Base-by-base conservation (phyloP, 1,139 yeast species). In the Hanseniaspora gamundiae region DNA sequence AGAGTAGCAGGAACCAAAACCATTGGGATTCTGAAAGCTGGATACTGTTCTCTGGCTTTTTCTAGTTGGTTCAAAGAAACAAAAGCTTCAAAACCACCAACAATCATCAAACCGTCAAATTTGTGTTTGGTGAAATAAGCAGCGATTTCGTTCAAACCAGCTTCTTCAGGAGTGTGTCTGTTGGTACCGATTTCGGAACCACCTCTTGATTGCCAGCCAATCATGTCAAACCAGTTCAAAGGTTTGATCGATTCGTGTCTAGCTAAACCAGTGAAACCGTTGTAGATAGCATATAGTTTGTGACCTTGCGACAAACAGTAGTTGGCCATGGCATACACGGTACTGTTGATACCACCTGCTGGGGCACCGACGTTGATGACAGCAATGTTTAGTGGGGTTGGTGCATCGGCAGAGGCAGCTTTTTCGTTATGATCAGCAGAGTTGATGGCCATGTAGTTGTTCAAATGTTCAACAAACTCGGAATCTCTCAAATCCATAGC, bases 131-230 rank as follows among this genome's bases (percentile, higher is more conserved):
- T 95, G 68, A 91, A 78, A 63, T 86, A 80, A 66, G 74, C 88
- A 2, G 97, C 95, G 50, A 91, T 78, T 70, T 84, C 73, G 45
- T 97, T 97, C 51, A 78, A 69, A 61, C 88, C 93, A 47, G 78
- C 67, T 41, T 67, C 78, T 41, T 78, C 77, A 16, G 97, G 97
- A 39, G 88, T 73, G 42, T 78, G 72, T 58, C 97, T 74, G 69
- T 91, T 91, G 35, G 97, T 91, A 54, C 98, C 98, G 50, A 91
- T 75, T 63, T 87, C 95, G 38, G 94, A 84, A 38, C 98, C 98
- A 57, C 98, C 98, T 52, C 74, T 69, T 50, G 82, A 78, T 59
- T 82, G 85, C 95, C 95, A 88, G 42, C 81, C 83, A 58, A 83
- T 88, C 54, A 87, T 85, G 51, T 83, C 88, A 42, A 83, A 65